Percentiles rank a stretch among this genome's conserved stretches.
These are phyloP conservation scores for Cornus suecica DNA, from an alignment of 148 eudicot species.

Conservation along the genomic window DNA sequence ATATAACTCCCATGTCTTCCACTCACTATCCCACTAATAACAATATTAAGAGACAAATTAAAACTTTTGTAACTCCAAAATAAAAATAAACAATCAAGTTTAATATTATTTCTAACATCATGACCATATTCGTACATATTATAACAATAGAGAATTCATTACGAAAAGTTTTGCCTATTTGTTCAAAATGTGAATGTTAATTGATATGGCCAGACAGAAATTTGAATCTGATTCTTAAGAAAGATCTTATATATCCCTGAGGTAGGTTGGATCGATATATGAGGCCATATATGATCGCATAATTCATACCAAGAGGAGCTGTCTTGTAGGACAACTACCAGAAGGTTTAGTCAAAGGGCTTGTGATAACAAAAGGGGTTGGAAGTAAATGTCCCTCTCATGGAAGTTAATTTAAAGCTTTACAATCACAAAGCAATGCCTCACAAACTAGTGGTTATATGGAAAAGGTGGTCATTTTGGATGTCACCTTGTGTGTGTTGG, in stretches of 20 bases:
- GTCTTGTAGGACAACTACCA: background rate
- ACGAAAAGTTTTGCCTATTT: background rate
- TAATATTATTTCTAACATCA: too few relatives aligned
- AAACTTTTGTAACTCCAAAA: too few relatives aligned
- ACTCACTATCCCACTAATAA: too few relatives aligned
- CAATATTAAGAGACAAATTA: too few relatives aligned
- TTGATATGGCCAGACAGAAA: background rate
- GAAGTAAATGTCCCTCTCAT: background rate
- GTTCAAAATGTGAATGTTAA: background rate
- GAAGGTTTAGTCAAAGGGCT: background rate
- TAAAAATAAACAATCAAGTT: too few relatives aligned
- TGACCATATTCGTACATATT: too few relatives aligned
- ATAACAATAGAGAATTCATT: too few relatives aligned
- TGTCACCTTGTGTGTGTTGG: background rate
- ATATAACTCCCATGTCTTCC: too few relatives aligned
- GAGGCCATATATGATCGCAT: too few relatives aligned
- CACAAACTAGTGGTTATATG: background rate
- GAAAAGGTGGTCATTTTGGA: background rate
- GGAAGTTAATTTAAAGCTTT: background rate
- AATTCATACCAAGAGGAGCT: background rate
- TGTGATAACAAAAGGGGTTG: background rate
- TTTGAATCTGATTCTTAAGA: conserved; percentile 8
- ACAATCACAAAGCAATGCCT: background rate
- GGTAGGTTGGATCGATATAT: background rate
- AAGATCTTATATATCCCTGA: background rate